Conservation (phyloP, 164 flowering plant species). For the Warburgia ugandensis region DNA sequence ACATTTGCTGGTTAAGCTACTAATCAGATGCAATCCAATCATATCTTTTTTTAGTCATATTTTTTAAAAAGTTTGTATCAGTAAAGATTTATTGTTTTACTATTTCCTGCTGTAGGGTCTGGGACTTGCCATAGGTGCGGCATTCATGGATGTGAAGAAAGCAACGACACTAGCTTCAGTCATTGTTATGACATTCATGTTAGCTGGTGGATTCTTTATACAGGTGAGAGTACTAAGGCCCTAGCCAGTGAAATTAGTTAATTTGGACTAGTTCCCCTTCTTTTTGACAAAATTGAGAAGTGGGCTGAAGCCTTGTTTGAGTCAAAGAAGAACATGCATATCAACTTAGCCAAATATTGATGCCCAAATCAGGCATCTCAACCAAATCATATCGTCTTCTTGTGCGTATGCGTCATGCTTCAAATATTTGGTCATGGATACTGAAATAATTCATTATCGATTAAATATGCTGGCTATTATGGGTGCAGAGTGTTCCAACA, state of each 20-base stretch:
- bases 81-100: too few relatives aligned
- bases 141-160: constrained; percentile 5
- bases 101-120: constrained; percentile 8
- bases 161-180: constrained; percentile 9
- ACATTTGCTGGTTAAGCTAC: too few relatives aligned
- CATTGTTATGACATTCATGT: constrained; percentile 10
- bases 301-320: not conserved
- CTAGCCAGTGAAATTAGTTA: not conserved
- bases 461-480: not conserved
- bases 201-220: constrained; percentile 9
- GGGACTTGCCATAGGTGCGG: constrained; percentile 9
- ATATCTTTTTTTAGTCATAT: too few relatives aligned
- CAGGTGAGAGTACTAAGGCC: constrained; percentile 3
- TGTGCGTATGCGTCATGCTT: too few relatives aligned
- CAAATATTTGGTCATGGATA: too few relatives aligned
- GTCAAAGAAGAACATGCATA: not conserved
- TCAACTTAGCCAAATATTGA: too few relatives aligned
- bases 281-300: not conserved
- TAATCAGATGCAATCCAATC: too few relatives aligned
- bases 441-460: too few relatives aligned
- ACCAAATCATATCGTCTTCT: too few relatives aligned
- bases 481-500: constrained; percentile 1
- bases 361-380: too few relatives aligned
- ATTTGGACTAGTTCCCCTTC: not conserved
- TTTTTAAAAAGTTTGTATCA: not conserved